Percentiles rank a stretch among this genome's conserved stretches.
These are phyloP conservation scores for Pythium aristosporum DNA, from an alignment of 352 stramenopile species.

Conservation along the genomic window DNA sequence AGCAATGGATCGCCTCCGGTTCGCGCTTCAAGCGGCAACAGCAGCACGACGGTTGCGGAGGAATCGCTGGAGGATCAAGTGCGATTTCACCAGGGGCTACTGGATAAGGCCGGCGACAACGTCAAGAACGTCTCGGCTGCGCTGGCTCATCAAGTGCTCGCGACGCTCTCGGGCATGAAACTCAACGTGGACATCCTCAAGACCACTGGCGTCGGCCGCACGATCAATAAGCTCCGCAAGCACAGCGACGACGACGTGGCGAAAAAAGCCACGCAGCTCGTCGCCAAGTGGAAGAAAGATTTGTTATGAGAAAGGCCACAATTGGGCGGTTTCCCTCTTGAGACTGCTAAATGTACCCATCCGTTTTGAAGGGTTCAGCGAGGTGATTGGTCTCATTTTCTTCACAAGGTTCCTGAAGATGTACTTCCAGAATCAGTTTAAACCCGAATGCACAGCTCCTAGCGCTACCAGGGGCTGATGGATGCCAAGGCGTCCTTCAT, in stretches of 20 bases:
- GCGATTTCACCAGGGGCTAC: conserved; percentile 64
- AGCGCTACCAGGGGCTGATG: conserved; percentile 73
- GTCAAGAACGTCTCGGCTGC: conserved; percentile 72
- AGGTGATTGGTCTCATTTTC: conserved; percentile 20
- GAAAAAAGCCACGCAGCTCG: conserved; percentile 62
- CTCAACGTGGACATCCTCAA: conserved; percentile 87
- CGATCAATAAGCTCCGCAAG: conserved; percentile 88
- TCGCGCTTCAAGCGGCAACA: not conserved
- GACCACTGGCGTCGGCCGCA: conserved; percentile 70
- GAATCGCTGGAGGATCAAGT: conserved; percentile 71
- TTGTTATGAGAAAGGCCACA: conserved; percentile 42
- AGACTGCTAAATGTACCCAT: conserved; percentile 24
- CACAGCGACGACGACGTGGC: conserved; percentile 61
- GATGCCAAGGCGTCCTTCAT: conserved; percentile 54
- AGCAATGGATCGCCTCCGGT: not conserved
- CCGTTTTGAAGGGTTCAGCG: conserved; percentile 16
- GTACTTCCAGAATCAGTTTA: too few species aligned
- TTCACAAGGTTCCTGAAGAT: too few species aligned
- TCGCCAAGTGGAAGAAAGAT: conserved; percentile 87
- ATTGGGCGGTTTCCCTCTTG: not conserved
- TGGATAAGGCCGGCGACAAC: conserved; percentile 68
- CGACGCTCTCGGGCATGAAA: conserved; percentile 57
- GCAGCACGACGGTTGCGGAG: conserved; percentile 3
- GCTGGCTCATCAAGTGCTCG: conserved; percentile 70
- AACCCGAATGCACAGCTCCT: too few species aligned